phyloP scores from a whole-genome alignment of 495 filamentous ascomycete genomes.

The Neurospora intermedia region DNA sequence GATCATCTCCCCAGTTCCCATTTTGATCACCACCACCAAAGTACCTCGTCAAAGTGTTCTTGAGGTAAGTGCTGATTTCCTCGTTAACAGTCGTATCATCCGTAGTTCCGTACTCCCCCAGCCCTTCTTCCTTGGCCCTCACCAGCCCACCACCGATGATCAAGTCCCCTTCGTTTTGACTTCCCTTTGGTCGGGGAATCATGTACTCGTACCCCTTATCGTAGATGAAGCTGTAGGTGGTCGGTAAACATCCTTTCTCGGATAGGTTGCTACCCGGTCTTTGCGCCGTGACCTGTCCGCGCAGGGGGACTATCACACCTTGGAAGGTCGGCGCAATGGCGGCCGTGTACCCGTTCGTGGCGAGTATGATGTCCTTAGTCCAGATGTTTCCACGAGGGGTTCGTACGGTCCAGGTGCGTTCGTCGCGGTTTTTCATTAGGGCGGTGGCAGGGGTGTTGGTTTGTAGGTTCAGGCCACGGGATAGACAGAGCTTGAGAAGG shows the following conservation, averaged over 20 bases:
- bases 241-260: slow-evolving; percentile 26
- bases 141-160: slow-evolving; percentile 59
- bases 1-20: slow-evolving; percentile 46
- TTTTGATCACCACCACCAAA: slow-evolving; percentile 29
- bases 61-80: slow-evolving; percentile 42
- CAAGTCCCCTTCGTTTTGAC: slow-evolving; percentile 44
- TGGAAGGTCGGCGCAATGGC: slow-evolving; percentile 43
- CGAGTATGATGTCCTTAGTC: slow-evolving; percentile 48
- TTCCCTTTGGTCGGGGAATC: slow-evolving; percentile 43
- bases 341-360: slow-evolving; percentile 65
- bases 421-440: slow-evolving; percentile 18
- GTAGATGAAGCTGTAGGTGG: slow-evolving; percentile 55
- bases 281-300: slow-evolving; percentile 58
- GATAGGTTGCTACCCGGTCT: slow-evolving; percentile 40
- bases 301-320: slow-evolving; percentile 53
- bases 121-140: slow-evolving; percentile 29
- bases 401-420: slow-evolving; percentile 33
- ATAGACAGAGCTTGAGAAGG: slow-evolving; percentile 43
- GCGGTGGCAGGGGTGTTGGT: slow-evolving; percentile 45
- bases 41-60: slow-evolving; percentile 34
- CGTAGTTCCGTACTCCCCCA: slow-evolving; percentile 40
- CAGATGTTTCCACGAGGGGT: slow-evolving; percentile 46
- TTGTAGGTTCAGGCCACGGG: slow-evolving; percentile 47
- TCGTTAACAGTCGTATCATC: slow-evolving; percentile 49
- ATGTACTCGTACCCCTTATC: slow-evolving; percentile 54